Evolutionary conservation across 306 rosid genomes (phyloP).

Genomic region (Pachyrhizus erosus): DNA sequence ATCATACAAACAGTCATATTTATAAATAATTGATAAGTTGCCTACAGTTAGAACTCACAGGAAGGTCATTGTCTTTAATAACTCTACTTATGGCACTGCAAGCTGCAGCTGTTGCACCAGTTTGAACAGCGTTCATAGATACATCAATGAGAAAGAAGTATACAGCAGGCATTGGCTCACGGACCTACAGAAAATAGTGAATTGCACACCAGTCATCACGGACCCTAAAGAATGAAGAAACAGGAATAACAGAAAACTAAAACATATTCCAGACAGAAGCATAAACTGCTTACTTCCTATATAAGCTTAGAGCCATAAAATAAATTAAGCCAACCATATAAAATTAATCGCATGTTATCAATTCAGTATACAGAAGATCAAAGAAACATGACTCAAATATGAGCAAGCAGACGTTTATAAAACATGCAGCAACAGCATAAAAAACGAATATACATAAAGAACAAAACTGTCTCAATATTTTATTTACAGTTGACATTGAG

Average conservation of each 20-base stretch:
- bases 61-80: slow-evolving; percentile 67
- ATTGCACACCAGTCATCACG: slow-evolving; percentile 31
- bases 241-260: neutral
- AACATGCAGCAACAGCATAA: slow-evolving; percentile 12
- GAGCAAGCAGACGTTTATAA: slow-evolving; percentile 2
- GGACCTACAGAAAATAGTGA: slow-evolving; percentile 64
- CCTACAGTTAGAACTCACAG: slow-evolving; percentile 72
- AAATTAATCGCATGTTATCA: slow-evolving; percentile 8
- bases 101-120: slow-evolving; percentile 99
- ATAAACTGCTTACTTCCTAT: slow-evolving; percentile 3
- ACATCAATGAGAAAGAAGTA: slow-evolving; percentile 96
- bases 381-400: slow-evolving; percentile 14
- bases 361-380: slow-evolving; percentile 15
- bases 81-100: slow-evolving; percentile 98
- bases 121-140: slow-evolving; percentile 95
- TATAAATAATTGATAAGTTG: slow-evolving; percentile 29
- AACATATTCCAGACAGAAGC: slow-evolving; percentile 23
- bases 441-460: slow-evolving; percentile 3
- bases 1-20: slow-evolving; percentile 6
- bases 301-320: slow-evolving; percentile 17
- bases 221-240: neutral
- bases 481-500: neutral
- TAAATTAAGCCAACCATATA: slow-evolving; percentile 8
- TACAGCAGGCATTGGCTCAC: slow-evolving; percentile 98
- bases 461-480: slow-evolving; percentile 6